Conservation (phyloP, 2,329 filamentous ascomycete genomes). For the Gremmenia infestans region DNA sequence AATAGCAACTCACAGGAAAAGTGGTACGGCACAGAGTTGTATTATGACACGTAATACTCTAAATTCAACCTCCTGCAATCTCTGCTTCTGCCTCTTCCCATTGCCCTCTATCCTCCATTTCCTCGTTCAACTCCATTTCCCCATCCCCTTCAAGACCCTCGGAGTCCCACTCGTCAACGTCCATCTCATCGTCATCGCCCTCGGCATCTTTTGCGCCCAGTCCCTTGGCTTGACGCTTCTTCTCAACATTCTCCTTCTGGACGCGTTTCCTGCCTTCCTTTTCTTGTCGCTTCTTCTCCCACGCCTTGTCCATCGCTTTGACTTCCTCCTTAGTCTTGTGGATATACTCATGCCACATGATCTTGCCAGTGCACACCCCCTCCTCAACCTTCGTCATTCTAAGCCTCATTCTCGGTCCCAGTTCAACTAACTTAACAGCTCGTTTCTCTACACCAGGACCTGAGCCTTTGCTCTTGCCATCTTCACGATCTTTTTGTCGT, state of each 20-base stretch:
- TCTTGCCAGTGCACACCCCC: conserved; percentile 79
- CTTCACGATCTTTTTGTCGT: conserved; percentile 40
- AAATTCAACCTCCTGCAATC: conserved; percentile 28
- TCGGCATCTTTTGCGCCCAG: conserved; percentile 45
- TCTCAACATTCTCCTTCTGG: conserved; percentile 87
- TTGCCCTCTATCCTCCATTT: conserved; percentile 29
- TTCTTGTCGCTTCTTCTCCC: conserved; percentile 71
- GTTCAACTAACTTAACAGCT: conserved; percentile 85
- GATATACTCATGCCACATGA: conserved; percentile 97
- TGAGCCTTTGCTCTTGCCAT: conserved; percentile 39
- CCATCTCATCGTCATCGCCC: conserved; percentile 44
- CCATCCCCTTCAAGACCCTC: conserved; percentile 32
- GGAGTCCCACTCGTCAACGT: conserved; percentile 39
- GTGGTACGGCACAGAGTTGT: too few relatives aligned
- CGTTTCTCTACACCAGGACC: conserved; percentile 57
- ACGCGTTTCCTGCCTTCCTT: conserved; percentile 77
- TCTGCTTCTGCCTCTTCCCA: conserved; percentile 32
- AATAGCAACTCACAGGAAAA: too few relatives aligned
- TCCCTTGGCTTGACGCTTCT: conserved; percentile 61
- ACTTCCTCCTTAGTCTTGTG: conserved; percentile 77
- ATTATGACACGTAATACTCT: not conserved
- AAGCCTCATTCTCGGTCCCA: conserved; percentile 85
- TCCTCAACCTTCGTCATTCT: conserved; percentile 95
- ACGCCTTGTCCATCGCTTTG: conserved; percentile 72
- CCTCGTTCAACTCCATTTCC: conserved; percentile 31